A percentile compares a stretch with the other conserved stretches of the same genome.
These are phyloP conservation scores for Diversispora eburnea DNA, from an alignment of 192 early-diverging fungal genomes.

Conservation along the genomic window DNA sequence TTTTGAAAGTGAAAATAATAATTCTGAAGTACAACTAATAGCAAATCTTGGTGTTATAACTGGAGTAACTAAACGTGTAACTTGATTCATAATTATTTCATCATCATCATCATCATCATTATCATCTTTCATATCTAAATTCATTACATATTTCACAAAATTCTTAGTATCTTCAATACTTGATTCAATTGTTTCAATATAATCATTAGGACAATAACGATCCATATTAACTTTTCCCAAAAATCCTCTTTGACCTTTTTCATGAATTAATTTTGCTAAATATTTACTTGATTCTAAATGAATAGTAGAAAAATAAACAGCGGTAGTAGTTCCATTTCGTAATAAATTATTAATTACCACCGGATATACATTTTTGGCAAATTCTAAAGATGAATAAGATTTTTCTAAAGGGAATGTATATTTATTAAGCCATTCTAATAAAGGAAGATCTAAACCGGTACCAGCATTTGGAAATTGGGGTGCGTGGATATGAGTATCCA, in stretches of 20 bases:
- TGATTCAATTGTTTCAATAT: conserved; percentile 66
- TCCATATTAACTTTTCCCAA: conserved; percentile 99
- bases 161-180: conserved; percentile 64
- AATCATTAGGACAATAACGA: conserved; percentile 73
- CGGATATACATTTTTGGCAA: conserved; percentile 68
- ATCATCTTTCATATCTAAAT: conserved; percentile 26
- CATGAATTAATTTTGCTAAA: conserved; percentile 69
- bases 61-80: conserved; percentile 56
- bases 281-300: conserved; percentile 71
- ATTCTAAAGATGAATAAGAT: conserved; percentile 60
- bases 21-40: conserved; percentile 68
- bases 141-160: conserved; percentile 60
- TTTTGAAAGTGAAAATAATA: conserved; percentile 66
- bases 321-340: conserved; percentile 84
- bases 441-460: conserved; percentile 83
- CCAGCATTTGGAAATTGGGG: conserved; percentile 88
- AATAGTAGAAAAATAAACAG: conserved; percentile 89
- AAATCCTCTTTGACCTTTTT: conserved; percentile 85
- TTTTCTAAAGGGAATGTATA: conserved; percentile 90
- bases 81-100: too few species aligned
- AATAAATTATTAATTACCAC: conserved; percentile 66
- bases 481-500: conserved; percentile 93
- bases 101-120: too few species aligned
- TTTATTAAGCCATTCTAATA: conserved; percentile 85
- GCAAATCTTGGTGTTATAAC: conserved; percentile 93